Base-by-base conservation (phyloP, 192 early-diverging fungal species). In the Coemansia pectinata region DNA sequence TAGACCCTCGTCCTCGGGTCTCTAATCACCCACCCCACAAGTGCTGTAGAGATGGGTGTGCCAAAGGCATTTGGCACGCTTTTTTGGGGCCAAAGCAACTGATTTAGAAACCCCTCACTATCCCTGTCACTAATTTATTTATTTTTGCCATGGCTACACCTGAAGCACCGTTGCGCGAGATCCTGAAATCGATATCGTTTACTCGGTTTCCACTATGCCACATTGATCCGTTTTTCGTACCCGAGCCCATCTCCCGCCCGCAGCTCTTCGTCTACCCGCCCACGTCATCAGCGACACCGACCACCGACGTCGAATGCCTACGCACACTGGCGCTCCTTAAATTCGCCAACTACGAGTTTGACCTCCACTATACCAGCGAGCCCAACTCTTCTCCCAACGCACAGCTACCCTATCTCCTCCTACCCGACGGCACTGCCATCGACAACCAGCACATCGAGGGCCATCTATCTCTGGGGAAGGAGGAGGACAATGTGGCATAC, bases 121-220 rank as follows among this genome's bases (percentile, higher is more conserved):
- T 62, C 21, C 27, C 27, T 27, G 3, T 12, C 15, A 11, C 19
- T 38, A 23, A 5, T 29, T 59, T 8, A 5, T 36, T 36, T 27
- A 14, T 29, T 40, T 21, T 21, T 7, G 27, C 42, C 40, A 82
- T 82, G 79, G 79, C 79, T n/a, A 82, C 79, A 0, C 66, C 79
- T 0, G 79, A 82, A 21, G 79, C 79, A 39, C 79, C 79, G 14
- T 38, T 82, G 53, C 79, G 79, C 50, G 79, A 82, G 50, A 60
- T 82, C 5, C 66, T 82, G 8, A 82, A 82, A 33, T 69, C 74
- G 0, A 62, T 82, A 42, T 82, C 74, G n/a, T 82, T 82, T 41
- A 82, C 80, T 5, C 63, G 69, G 52, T 67, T 82, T 19, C 80
- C 80, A 8, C 69, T 82, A 1, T 68, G 66, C 3, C 55, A 57